Evolutionary conservation across 345 rosid genomes (phyloP), one percentile per base, ranked within the genome.

Genomic region (Sonneratia caseolaris): DNA sequence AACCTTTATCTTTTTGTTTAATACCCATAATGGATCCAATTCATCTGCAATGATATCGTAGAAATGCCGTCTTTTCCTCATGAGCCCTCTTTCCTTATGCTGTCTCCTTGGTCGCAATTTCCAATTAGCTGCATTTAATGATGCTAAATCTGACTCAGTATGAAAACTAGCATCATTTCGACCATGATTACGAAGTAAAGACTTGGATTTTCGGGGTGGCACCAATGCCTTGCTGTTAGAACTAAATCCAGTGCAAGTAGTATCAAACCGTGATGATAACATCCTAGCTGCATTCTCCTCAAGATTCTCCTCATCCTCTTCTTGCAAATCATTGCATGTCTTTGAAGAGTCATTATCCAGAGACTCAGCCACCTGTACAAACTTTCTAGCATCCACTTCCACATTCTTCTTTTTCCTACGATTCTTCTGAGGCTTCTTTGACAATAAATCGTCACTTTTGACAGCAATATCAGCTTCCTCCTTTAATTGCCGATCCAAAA

Each of bases 201-300:
- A 71, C 65, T 80, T 79, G 76, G 82, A 76, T 14, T 70, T 67
- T 47, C 90, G 80, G 65, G 85, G 82, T 27, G 80, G 75, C 36
- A 72, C 77, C 47, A 87, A 79, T 24, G 80, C 76, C 72, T 82
- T 86, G 69, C 84, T 76, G 69, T 79, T 87, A 57, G 84, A 82
- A 70, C 88, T 82, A 84, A 87, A 89, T 21, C 88, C 96, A 32
- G 96, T 86, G 79, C 87, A 91, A 78, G 85, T 88, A 19, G 98
- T 89, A 81, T 91, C 90, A 77, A 94, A 94, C 72, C 97, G 89
- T 21, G 96, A 91, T 37, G 96, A 94, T 36, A 94, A 80, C 98
- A 94, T 91, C 84, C 86, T 94, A 49, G 98, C 99, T 38, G 99
- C 99, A 84, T 94, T 94, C 75, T 88, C 93, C 82, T 90, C 99